These are phyloP conservation scores for Camelina hispida DNA, from an alignment of 345 rosid genomes.

Conservation along the genomic window DNA sequence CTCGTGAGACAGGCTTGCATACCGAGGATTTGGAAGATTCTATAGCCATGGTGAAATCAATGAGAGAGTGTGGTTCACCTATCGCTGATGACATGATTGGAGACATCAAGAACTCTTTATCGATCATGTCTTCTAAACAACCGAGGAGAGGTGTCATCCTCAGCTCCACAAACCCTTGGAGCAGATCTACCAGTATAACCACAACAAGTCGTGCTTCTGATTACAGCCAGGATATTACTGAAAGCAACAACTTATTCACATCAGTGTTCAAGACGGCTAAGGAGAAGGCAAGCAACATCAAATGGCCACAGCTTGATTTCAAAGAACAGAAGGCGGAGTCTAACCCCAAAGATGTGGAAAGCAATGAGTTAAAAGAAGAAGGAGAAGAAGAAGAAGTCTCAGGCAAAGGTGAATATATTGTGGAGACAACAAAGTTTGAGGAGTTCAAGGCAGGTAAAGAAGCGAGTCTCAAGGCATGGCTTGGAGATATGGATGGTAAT, in stretches of 20 bases:
- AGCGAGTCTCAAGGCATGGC: slow-evolving; percentile 84
- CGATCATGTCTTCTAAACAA: slow-evolving; percentile 67
- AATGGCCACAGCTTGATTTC: slow-evolving; percentile 74
- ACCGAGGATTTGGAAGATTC: slow-evolving; percentile 86
- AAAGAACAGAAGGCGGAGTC: slow-evolving; percentile 45
- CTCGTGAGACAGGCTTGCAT: slow-evolving; percentile 68
- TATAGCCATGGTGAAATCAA: slow-evolving; percentile 65
- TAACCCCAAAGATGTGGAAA: slow-evolving; percentile 48
- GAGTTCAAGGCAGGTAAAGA: slow-evolving; percentile 78
- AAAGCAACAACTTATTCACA: slow-evolving; percentile 57
- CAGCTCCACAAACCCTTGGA: slow-evolving; percentile 53
- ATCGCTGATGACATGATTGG: slow-evolving; percentile 88
- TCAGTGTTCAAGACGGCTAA: slow-evolving; percentile 70
- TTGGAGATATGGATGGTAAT: slow-evolving; percentile 54
- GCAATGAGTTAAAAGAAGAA: slow-evolving; percentile 53
- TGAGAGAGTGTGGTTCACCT: slow-evolving; percentile 77
- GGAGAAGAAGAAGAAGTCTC: slow-evolving; percentile 45
- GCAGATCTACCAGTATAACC: slow-evolving; percentile 49
- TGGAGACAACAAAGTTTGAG: slow-evolving; percentile 51
- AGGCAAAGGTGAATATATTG: slow-evolving; percentile 32
- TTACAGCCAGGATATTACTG: slow-evolving; percentile 47
- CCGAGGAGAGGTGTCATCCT: slow-evolving; percentile 67
- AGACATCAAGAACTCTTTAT: slow-evolving; percentile 71
- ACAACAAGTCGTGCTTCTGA: slow-evolving; percentile 42
- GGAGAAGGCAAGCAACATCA: slow-evolving; percentile 71